Evolutionary conservation across 2,329 filamentous ascomycete genomes (phyloP), one percentile per base, ranked within the genome.

Genomic region (Juglanconis sp.): DNA sequence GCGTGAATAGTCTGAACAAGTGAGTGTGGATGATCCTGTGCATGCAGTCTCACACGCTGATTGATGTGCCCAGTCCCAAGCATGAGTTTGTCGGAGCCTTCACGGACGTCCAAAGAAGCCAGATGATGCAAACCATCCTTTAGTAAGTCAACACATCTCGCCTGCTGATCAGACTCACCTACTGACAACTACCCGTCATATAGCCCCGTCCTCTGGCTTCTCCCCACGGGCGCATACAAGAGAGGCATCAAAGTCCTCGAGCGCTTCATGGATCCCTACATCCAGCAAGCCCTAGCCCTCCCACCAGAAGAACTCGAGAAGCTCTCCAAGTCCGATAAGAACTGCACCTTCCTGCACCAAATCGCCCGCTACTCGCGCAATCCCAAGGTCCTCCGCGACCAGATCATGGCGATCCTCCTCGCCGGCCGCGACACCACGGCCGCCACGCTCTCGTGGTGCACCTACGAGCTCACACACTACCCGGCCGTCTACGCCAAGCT

Each of bases 321-420:
- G 65, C 86, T 88, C 66, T 85, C 83, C 48, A 89, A 87, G 66
- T 83, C 83, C 1, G 87, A 88, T 68, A 78, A 82, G 67, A 79
- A 80, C 52, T 89, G 90, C 67, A 92, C 87, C 1, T 92, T 94
- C 74, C 80, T 93, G n/a, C 87, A 93, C 70, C 88, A 88, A 56
- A 82, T 94, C 10, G 89, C 88, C 15, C 80, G 80, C 13, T 87
- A 87, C 71, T 93, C 90, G 0, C 83, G 87, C 11, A 77, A 83
- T 57, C 75, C 76, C 0, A 79, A 79, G 40, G 80, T 88, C 10
- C 81, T 94, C 35, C 87, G 90, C n/a, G 89, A 93, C 71, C 89
- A 93, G 70, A 79, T 92, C 47, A 84, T 91, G 52, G 86, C 87
- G 8, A 81, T 93, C 10, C 81, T 94, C 1, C 79, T 92, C 10